Conservation (phyloP, 208 protist species). For the Leishmania major region DNA sequence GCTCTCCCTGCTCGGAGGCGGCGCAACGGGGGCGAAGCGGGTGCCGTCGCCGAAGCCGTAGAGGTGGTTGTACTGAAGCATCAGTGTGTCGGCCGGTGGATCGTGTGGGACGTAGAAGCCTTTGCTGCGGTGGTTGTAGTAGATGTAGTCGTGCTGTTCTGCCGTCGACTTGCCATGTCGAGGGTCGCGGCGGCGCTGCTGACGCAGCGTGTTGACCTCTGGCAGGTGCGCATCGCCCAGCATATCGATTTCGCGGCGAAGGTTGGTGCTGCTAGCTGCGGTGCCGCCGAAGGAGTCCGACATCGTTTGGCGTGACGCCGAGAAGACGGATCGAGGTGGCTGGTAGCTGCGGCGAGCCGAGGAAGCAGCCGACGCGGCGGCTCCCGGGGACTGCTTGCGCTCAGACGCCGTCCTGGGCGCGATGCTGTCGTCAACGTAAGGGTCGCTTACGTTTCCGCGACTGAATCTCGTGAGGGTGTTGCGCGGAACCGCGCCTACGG, state of each 20-base stretch:
- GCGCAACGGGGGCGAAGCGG: conserved; percentile 43
- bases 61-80: conserved; percentile 86
- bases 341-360: neutral
- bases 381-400: neutral
- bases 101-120: conserved; percentile 81
- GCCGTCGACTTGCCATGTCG: conserved; percentile 37
- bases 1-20: neutral
- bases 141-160: conserved; percentile 57
- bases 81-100: conserved; percentile 39
- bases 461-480: conserved; percentile 20
- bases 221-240: conserved; percentile 50
- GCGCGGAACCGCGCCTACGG: conserved; percentile 44
- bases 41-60: conserved; percentile 84
- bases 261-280: conserved; percentile 24
- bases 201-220: conserved; percentile 43
- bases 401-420: neutral
- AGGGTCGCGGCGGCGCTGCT: conserved; percentile 51
- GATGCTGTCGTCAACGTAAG: neutral
- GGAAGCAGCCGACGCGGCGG: neutral
- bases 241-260: conserved; percentile 67
- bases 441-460: neutral
- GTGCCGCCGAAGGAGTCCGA: conserved; percentile 20
- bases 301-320: neutral
- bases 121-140: conserved; percentile 90
- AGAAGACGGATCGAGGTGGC: conserved; percentile 1